These are phyloP conservation scores for Pseudonitzschia pungens DNA, from an alignment of 108 stramenopile species.

Conservation along the genomic window DNA sequence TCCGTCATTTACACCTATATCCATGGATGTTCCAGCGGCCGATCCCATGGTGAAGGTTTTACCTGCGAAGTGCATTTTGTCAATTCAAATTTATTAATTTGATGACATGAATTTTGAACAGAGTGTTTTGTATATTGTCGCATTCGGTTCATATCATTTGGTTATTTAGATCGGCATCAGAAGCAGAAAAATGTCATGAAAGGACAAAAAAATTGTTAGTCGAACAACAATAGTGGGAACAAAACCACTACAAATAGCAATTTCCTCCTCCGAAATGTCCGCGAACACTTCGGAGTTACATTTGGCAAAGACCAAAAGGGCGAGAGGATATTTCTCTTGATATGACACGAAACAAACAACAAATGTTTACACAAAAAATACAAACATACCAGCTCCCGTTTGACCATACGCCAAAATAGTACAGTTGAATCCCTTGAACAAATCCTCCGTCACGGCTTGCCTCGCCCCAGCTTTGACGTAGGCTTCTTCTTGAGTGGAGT, in stretches of 20 bases:
- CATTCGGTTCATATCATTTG: too few relatives aligned
- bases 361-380: not conserved
- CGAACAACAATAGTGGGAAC: too few relatives aligned
- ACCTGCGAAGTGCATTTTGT: not conserved
- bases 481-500: conserved; percentile 81
- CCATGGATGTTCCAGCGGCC: conserved; percentile 32
- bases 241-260: too few relatives aligned
- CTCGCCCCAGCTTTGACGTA: conserved; percentile 89
- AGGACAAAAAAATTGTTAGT: too few relatives aligned
- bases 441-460: conserved; percentile 87
- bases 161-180: too few relatives aligned
- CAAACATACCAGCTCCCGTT: conserved; percentile 55
- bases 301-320: not conserved
- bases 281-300: not conserved
- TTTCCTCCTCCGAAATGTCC: too few relatives aligned
- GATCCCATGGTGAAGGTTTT: conserved; percentile 94
- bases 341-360: not conserved
- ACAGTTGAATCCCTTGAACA: conserved; percentile 97
- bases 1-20: conserved; percentile 49
- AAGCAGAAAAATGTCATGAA: too few relatives aligned
- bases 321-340: not conserved
- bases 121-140: too few relatives aligned
- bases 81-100: too few relatives aligned
- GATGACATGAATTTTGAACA: too few relatives aligned
- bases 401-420: conserved; percentile 99